A percentile compares a stretch with the other conserved stretches of the same genome.
These are phyloP conservation scores for Oidium heveae DNA, from an alignment of 2,329 filamentous ascomycete genomes.

Conservation along the genomic window DNA sequence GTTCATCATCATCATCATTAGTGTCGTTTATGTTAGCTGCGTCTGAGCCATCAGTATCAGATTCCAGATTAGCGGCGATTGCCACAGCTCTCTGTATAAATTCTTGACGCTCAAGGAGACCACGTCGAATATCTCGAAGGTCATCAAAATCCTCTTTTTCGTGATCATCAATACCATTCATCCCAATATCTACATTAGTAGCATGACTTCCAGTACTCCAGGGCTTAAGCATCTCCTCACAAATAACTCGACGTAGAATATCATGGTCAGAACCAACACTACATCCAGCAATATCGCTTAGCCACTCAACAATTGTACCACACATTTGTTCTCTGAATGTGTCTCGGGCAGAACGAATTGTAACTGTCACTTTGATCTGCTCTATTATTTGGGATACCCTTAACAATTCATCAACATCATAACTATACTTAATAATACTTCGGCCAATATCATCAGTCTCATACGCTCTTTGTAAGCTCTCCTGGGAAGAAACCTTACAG, in stretches of 20 bases:
- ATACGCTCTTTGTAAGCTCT: slow-evolving; percentile 51
- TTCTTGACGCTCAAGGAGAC: slow-evolving; percentile 6
- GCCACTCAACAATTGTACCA: slow-evolving; percentile 89
- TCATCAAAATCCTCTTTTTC: slow-evolving; percentile 29
- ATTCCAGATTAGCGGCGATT: slow-evolving; percentile 5
- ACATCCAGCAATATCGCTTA: slow-evolving; percentile 77
- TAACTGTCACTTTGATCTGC: slow-evolving; percentile 87
- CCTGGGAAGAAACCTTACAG: slow-evolving; percentile 44
- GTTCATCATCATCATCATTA: slow-evolving; percentile 26
- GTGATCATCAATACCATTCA: slow-evolving; percentile 62
- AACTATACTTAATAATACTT: slow-evolving; percentile 55
- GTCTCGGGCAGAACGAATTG: slow-evolving; percentile 75
- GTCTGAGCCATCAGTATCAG: slow-evolving; percentile 7
- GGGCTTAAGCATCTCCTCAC: slow-evolving; percentile 68
- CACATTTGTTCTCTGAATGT: slow-evolving; percentile 98
- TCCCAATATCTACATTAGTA: slow-evolving; percentile 51
- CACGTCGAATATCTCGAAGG: slow-evolving; percentile 5
- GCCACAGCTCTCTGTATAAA: slow-evolving; percentile 4
- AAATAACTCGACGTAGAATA: slow-evolving; percentile 58
- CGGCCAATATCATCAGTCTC: slow-evolving; percentile 78
- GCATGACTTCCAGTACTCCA: slow-evolving; percentile 75
- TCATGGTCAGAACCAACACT: slow-evolving; percentile 57
- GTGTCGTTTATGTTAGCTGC: slow-evolving; percentile 2
- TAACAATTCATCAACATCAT: slow-evolving; percentile 47
- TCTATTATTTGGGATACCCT: slow-evolving; percentile 68